Conservation (phyloP, 108 stramenopile species). For the Pinguiococcus pyrenoidosus region DNA sequence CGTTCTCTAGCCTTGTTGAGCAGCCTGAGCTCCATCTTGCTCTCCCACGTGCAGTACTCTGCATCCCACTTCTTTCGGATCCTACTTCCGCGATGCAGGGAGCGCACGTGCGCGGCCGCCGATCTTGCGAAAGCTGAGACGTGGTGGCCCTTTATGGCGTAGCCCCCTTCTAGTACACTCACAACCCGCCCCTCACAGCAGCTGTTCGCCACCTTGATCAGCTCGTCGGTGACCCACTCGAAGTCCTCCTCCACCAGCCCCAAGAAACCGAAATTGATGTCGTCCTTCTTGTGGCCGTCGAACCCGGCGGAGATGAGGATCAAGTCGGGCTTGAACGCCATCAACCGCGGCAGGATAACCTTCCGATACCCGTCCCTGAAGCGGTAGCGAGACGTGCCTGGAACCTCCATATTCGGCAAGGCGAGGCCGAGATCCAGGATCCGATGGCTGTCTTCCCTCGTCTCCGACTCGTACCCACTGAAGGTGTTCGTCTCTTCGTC, state of each 20-base stretch:
- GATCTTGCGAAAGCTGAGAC: slow-evolving; percentile 26
- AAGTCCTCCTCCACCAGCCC: slow-evolving; percentile 96
- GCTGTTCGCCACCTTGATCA: slow-evolving; percentile 75
- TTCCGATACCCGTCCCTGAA: neutral
- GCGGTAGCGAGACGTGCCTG: neutral
- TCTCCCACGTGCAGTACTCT: slow-evolving; percentile 11
- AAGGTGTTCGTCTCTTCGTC: neutral
- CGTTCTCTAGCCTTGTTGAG: neutral
- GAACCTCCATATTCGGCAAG: neutral
- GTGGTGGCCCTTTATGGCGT: slow-evolving; percentile 60
- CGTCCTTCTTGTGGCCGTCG: slow-evolving; percentile 59
- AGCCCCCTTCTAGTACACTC: slow-evolving; percentile 87
- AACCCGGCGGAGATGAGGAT: slow-evolving; percentile 98
- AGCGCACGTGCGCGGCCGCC: slow-evolving; percentile 27
- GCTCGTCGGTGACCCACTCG: slow-evolving; percentile 82
- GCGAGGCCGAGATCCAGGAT: slow-evolving; percentile 20
- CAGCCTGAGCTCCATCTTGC: slow-evolving; percentile 6
- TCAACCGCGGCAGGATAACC: slow-evolving; percentile 23
- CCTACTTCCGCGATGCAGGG: slow-evolving; percentile 8
- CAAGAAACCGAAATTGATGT: slow-evolving; percentile 29
- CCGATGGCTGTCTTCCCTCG: too few relatives aligned
- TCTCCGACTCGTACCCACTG: neutral
- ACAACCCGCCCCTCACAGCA: slow-evolving; percentile 87
- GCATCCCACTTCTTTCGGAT: slow-evolving; percentile 14
- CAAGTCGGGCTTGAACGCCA: slow-evolving; percentile 84